Evolutionary conservation across 2,329 filamentous ascomycete species (phyloP).

Genomic region (Curvularia spicifera): DNA sequence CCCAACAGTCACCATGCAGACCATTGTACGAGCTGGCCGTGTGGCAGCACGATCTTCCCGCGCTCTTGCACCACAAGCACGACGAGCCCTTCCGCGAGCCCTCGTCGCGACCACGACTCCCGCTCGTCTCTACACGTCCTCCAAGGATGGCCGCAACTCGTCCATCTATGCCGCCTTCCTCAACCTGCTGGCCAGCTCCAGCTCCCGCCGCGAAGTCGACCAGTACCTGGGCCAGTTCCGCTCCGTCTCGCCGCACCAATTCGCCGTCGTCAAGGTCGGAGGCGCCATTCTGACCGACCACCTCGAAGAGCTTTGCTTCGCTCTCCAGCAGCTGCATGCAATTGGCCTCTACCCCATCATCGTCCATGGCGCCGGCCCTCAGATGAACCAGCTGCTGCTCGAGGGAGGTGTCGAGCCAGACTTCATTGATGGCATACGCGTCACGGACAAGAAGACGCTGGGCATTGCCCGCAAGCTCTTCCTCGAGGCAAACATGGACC

Average conservation of each 20-base stretch:
- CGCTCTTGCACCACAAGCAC: conserved; percentile 39
- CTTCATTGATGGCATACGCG: conserved; percentile 94
- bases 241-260: conserved; percentile 94
- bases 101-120: conserved; percentile 39
- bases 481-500: conserved; percentile 90
- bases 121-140: conserved; percentile 42
- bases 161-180: conserved; percentile 72
- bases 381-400: conserved; percentile 90
- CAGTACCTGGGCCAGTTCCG: conserved; percentile 98
- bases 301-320: conserved; percentile 87
- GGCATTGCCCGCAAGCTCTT: conserved; percentile 91
- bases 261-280: conserved; percentile 97
- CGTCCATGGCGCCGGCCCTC: conserved; percentile 91
- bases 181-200: conserved; percentile 92
- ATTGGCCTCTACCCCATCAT: conserved; percentile 94
- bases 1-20: conserved; percentile 45
- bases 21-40: conserved; percentile 48
- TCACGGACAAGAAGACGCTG: conserved; percentile 94
- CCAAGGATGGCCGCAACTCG: conserved; percentile 42
- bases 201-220: conserved; percentile 93
- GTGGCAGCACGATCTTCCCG: conserved; percentile 45
- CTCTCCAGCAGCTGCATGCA: conserved; percentile 89
- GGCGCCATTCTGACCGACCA: conserved; percentile 95
- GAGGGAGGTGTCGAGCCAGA: conserved; percentile 91
- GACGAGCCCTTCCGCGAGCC: conserved; percentile 40